Conservation (phyloP, 106 monocot species). For the Acanthochlamys bracteata region DNA sequence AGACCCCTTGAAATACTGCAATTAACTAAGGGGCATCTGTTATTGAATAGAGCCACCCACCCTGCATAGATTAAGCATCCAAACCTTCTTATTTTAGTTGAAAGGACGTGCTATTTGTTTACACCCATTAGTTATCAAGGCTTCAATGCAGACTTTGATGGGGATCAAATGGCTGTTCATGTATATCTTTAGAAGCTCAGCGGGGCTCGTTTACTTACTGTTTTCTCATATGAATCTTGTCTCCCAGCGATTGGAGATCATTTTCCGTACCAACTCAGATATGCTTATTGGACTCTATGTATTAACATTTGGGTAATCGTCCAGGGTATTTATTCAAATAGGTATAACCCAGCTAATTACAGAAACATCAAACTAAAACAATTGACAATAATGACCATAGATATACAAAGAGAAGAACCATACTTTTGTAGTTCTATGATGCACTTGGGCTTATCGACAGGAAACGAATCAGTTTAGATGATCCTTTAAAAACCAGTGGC, state of each 20-base stretch:
- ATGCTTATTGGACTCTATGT: slow-evolving; percentile 9
- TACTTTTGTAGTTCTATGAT: background rate
- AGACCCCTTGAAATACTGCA: background rate
- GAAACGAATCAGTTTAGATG: slow-evolving; percentile 6
- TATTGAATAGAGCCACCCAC: too few species aligned
- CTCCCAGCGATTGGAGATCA: slow-evolving; percentile 14
- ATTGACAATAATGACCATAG: background rate
- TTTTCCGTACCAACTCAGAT: slow-evolving; percentile 18
- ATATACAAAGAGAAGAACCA: slow-evolving; percentile 1
- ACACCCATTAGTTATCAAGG: slow-evolving; percentile 12
- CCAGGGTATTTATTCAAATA: slow-evolving; percentile 7
- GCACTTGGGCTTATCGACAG: slow-evolving; percentile 2
- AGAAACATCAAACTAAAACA: background rate
- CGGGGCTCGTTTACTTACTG: slow-evolving; percentile 20
- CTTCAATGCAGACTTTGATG: slow-evolving; percentile 18
- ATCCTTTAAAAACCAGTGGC: too few species aligned
- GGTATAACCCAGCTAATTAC: slow-evolving; percentile 9
- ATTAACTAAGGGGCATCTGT: background rate
- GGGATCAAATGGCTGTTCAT: slow-evolving; percentile 26
- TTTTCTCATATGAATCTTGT: slow-evolving; percentile 26
- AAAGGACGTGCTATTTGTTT: slow-evolving; percentile 13
- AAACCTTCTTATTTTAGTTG: slow-evolving; percentile 22
- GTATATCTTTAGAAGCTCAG: slow-evolving; percentile 24
- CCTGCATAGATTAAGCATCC: slow-evolving; percentile 14
- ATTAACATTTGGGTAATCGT: slow-evolving; percentile 5